Base-by-base conservation (phyloP, 225 moss, liverwort and hornwort species). In the Straminergon stramineum region DNA sequence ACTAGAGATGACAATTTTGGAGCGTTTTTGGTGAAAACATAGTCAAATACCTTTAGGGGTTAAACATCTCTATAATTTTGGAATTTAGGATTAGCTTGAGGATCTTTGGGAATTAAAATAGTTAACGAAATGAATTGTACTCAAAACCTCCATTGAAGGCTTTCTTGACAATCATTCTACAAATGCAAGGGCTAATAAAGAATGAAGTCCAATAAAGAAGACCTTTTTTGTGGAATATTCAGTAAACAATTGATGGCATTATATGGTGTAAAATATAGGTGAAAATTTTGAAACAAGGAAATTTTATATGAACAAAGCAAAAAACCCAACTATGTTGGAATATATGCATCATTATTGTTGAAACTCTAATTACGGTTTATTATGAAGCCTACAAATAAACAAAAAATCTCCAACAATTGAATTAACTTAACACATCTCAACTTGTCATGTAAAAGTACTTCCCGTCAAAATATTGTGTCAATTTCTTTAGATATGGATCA, bases 211-310 rank as follows among this genome's bases (percentile, higher is more conserved):
- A 68, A 68, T 4, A 68, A 68, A 35, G 1, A 37, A 68, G 7
- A 2, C 6, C 1, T 12, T 68, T 22, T n/a, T 12, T 68, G n/a
- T 1, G 2, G 7, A 68, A 68, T 68, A 37, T 1, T 2, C n/a
- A n/a, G n/a, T 12, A 68, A 68, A 68, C 21, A 68, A 68, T n/a
- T 68, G 11, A 68, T 20, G 6, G 11, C 21, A 68, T 21, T 37
- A 37, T 68, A 11, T 67, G 35, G 11, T 5, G 0, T 35, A 6
- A 67, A 3, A 37, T n/a, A 6, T 37, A 68, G 68, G 68, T n/a
- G n/a, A 22, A 68, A 68, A 37, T 6, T 68, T 68, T 0, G 0
- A 68, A n/a, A 10, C 24, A 68, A n/a, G 2, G 9, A 68, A 12
- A 12, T 68, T 68, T 21, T 13, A 7, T 13, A 69, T 13, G 23